phyloP scores from a whole-genome alignment of 306 rosid genomes.

The apple (Malus domestica) region DNA sequence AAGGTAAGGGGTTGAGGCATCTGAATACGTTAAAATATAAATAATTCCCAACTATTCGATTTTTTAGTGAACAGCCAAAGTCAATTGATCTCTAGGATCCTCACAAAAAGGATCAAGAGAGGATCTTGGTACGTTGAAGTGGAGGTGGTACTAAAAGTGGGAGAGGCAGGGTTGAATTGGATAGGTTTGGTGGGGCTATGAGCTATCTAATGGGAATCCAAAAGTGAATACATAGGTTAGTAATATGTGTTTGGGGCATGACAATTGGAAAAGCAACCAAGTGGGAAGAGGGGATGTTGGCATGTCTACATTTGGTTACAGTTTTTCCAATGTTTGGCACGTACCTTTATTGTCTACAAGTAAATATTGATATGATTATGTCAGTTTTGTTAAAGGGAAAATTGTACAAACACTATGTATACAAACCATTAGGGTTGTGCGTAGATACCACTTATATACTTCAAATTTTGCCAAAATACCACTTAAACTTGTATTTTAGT shows the following conservation, averaged over 20 bases:
- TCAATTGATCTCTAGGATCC: too few relatives aligned
- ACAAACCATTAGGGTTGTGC: too few relatives aligned
- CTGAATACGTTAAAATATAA: too few relatives aligned
- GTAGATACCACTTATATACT: too few relatives aligned
- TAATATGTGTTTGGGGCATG: neutral
- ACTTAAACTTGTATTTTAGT: too few relatives aligned
- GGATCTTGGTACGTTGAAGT: too few relatives aligned
- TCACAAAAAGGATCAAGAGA: rapidly evolving
- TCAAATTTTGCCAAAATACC: too few relatives aligned
- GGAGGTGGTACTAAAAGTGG: neutral
- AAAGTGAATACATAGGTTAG: neutral
- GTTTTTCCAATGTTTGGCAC: neutral
- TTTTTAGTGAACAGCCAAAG: too few relatives aligned
- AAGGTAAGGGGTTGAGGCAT: too few relatives aligned
- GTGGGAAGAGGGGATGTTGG: neutral
- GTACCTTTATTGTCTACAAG: neutral
- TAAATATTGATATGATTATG: neutral
- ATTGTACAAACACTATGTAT: neutral
- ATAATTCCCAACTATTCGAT: too few relatives aligned
- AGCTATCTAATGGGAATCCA: neutral
- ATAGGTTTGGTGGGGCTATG: neutral
- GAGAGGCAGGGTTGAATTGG: neutral
- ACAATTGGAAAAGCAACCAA: neutral
- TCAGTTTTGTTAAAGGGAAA: neutral
- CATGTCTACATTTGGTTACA: neutral